Base-by-base conservation (phyloP, 1,139 yeast genomes). In the Kluyveromyces sp. region DNA sequence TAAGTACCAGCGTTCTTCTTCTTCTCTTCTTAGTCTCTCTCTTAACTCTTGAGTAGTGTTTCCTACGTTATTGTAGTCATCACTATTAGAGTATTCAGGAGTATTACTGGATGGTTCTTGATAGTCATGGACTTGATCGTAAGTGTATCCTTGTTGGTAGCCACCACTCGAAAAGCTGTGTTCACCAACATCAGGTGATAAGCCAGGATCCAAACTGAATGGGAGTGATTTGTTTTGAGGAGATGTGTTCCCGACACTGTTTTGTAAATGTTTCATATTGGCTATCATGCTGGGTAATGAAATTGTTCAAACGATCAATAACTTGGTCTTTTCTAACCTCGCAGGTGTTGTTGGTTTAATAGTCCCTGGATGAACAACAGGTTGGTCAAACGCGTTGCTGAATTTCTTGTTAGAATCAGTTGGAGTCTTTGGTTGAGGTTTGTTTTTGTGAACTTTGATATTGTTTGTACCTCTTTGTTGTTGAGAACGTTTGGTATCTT, bases 401-500 rank as follows among this genome's bases (percentile, higher is more conserved):
- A 34, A 31, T 31, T 30, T 39, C 31, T 30, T 39, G 30, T 25
- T 15, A 7, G 31, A 8, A 4, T 30, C 41, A 32, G 21, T 15
- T 15, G 21, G 21, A 15, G 21, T 15, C 21, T 15, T 15, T 15
- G 39, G 28, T 25, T 41, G 34, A 25, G 43, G 43, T 28, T 35
- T 41, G 21, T 35, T 40, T 10, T 35, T 35, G 21, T 15, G 21
- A 15, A 35, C 38, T 35, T 25, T 37, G 39, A 26, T 28, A 15
- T 6, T 15, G 3, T 34, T 41, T 25, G 6, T 25, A 33, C 39
- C 37, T 3, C 28, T 27, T 15, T 58, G 55, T 39, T 56, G 58
- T 43, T 62, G 64, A 21, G 70, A 64, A 48, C 73, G 76, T 60
- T 85, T 83, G 1, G 97, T 83, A 39, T 84, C 79, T 61, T 86